phyloP scores from a whole-genome alignment of 345 rosid genomes.

The Sisymbrium altissimum region DNA sequence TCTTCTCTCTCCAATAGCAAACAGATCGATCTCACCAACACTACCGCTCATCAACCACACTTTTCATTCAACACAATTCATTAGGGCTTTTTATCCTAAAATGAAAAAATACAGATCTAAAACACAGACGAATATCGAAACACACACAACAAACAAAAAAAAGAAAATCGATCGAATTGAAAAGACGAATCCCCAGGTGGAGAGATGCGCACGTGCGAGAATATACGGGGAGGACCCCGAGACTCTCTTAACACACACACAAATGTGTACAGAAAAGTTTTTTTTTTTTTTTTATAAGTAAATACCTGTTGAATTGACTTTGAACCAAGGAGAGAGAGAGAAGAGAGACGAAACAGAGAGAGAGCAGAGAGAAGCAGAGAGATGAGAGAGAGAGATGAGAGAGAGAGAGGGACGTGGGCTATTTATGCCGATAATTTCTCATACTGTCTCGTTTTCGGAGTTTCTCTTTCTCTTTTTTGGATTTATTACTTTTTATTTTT shows the following conservation, averaged over 20 bases:
- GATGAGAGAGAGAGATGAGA: not conserved
- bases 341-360: not conserved
- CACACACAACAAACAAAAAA: not conserved
- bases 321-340: conserved; percentile 17
- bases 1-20: not conserved
- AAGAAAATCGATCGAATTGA: conserved; percentile 1
- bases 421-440: conserved; percentile 22
- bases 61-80: conserved; percentile 1
- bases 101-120: conserved; percentile 23
- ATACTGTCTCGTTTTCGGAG: conserved; percentile 31
- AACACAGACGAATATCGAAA: not conserved
- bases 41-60: conserved; percentile 26
- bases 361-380: conserved; percentile 8
- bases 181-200: conserved; percentile 11
- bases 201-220: conserved; percentile 27
- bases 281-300: not conserved
- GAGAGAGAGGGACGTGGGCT: conserved; percentile 22
- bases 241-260: not conserved
- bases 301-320: conserved; percentile 37
- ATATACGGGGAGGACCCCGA: conserved; percentile 6
- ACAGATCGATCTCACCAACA: conserved; percentile 27
- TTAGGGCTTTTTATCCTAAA: conserved; percentile 26
- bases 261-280: not conserved
- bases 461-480: not conserved
- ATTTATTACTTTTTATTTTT: conserved; percentile 5